These are phyloP conservation scores for Sonneratia alba DNA, from an alignment of 345 rosid species.

Conservation along the genomic window DNA sequence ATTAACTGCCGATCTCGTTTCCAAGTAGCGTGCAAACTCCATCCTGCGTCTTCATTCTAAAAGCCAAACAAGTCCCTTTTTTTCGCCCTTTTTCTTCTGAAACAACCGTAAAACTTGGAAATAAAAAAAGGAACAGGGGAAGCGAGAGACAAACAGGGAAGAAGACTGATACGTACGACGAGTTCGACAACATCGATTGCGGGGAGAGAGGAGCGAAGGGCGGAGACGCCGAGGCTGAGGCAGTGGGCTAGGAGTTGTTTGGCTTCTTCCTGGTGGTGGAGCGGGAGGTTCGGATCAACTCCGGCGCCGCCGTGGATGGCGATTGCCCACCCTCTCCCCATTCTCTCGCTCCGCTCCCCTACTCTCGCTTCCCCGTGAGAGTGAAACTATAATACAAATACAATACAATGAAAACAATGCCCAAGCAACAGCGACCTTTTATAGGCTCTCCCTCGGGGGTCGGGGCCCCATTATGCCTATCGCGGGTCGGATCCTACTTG, in stretches of 20 bases:
- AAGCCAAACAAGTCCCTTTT: no score
- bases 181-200: slow-evolving; percentile 95
- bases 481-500: background rate
- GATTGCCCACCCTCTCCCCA: slow-evolving; percentile 86
- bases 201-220: slow-evolving; percentile 60
- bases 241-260: slow-evolving; percentile 78
- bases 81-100: no score
- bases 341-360: background rate
- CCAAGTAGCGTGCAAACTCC: no score
- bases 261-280: slow-evolving; percentile 69
- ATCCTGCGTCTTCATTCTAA: background rate
- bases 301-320: slow-evolving; percentile 99
- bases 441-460: background rate
- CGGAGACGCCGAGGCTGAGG: slow-evolving; percentile 76
- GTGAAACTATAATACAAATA: background rate
- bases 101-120: background rate
- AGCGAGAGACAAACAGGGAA: slow-evolving; percentile 6
- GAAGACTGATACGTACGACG: slow-evolving; percentile 35
- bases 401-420: background rate
- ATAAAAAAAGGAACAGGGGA: background rate
- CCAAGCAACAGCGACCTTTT: background rate
- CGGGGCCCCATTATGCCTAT: background rate
- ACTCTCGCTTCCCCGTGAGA: background rate
- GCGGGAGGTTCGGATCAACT: slow-evolving; percentile 89
- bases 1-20: no score